Conservation (phyloP, 2,329 filamentous ascomycete genomes). For the Orbilia javanica region DNA sequence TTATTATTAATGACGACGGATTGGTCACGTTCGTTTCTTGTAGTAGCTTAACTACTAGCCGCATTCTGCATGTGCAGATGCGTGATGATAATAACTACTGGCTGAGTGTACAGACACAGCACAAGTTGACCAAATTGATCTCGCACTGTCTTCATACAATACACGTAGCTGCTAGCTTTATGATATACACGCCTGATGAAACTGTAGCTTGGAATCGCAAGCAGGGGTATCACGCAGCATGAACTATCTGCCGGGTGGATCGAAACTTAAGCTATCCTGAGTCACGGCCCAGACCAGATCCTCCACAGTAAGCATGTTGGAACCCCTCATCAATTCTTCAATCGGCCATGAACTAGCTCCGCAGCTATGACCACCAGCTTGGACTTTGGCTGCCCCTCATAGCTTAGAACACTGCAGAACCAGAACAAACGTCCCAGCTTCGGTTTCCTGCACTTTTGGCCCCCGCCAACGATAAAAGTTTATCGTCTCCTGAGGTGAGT, state of each 20-base stretch:
- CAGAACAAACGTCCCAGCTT: constrained; percentile 4
- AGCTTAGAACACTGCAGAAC: neutral
- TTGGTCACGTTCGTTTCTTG: constrained; percentile 25
- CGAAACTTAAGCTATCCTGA: neutral
- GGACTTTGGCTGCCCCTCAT: constrained; percentile 27
- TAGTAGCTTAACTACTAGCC: neutral
- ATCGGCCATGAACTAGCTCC: neutral
- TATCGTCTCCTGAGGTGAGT: neutral
- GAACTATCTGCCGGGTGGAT: constrained; percentile 7
- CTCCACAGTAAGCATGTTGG: constrained; percentile 18
- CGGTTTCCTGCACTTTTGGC: constrained; percentile 37
- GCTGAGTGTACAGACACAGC: constrained; percentile 7
- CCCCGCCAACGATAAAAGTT: neutral
- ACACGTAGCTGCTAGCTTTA: neutral
- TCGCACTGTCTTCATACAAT: neutral
- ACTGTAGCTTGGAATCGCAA: neutral
- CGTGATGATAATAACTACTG: neutral
- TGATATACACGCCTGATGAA: neutral
- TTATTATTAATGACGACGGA: constrained; percentile 16
- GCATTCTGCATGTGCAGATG: neutral
- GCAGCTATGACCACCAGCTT: neutral
- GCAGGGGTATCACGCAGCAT: neutral
- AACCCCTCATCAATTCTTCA: neutral
- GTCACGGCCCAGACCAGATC: constrained; percentile 23
- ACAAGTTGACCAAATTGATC: constrained; percentile 16